Evolutionary conservation across 2,329 filamentous ascomycete genomes (phyloP), one percentile per base, ranked within the genome.

Genomic region (Trichothecium sympodiale): DNA sequence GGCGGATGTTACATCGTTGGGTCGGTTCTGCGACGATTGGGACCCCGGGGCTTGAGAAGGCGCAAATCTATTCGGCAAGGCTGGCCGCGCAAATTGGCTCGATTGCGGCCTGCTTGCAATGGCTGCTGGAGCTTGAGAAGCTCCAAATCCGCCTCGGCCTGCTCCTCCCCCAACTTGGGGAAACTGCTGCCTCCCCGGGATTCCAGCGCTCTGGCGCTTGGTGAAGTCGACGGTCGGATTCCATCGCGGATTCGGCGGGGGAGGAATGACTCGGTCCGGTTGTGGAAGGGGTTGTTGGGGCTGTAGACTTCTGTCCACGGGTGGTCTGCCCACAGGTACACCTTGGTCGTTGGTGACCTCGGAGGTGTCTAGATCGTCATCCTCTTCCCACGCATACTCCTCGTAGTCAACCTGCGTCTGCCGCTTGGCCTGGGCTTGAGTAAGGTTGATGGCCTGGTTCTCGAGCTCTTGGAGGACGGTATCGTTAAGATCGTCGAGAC

Each of bases 391-490:
- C n/a, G 61, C 58, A 31, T 61, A 60, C 16, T 62, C 55, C 29
- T 56, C 48, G 14, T 53, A 53, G 35, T 49, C 36, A 35, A 46
- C 36, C 37, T 49, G 43, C 3, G 46, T 43, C 12, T 56, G 52
- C 17, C 50, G 48, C 36, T 52, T 62, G 26, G 60, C 63, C 36
- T 52, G 62, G 25, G 60, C 63, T 45, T 77, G 73, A 4, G 76
- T 80, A 44, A 67, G 67, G 44, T 71, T 69, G 43, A 80, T 73
- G 28, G 77, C 77, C 48, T 71, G 69, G 47, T 71, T 69, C 50
- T 82, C 77, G 42, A 82, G 69, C 50, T 79, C 74, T 46, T 74
- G 64, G 4, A 81, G 59, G 32, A 63, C 62, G 42, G 68, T 66
- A 42, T 68, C 63, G 43, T 75, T 71, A 29, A 81, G 58, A 29